Evolutionary conservation across 1,284 basidiomycete species (phyloP), one percentile per base, ranked within the genome.

Genomic region (Microbotryum scabiosae): DNA sequence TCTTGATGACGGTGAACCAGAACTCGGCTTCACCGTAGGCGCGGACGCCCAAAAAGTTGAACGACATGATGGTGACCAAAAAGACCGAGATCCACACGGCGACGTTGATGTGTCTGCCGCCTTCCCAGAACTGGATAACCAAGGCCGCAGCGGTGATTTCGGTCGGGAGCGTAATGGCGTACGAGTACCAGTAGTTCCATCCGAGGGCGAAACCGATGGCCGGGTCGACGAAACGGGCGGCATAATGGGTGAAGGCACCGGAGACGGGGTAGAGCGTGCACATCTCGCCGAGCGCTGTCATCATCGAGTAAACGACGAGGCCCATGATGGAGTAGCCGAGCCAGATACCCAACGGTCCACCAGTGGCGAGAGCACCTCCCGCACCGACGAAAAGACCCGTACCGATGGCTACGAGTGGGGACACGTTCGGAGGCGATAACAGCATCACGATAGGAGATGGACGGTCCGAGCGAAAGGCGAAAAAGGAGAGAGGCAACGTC

Each of bases 241-340:
- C 36, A 12, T 41, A 41, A 41, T 41, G 36, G 36, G 36, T 41
- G 36, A 41, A 73, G 10, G 64, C 61, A 20, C 66, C 66, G 5
- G 53, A 53, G 21, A 68, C 65, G 5, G 63, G 61, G 62, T 55
- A 63, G 48, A 63, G 56, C 9, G 67, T 62, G 21, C 64, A 66
- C 76, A 80, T 78, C 66, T 78, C 75, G 20, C 77, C 77, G 10
- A 79, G 70, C 1, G 72, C 63, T 44, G 60, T 62, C 68, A 68
- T 68, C 68, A 69, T 66, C 3, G 57, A 48, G 55, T 57, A 67
- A 28, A 69, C 67, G 52, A 68, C 59, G 9, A 32, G 9, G 9
- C 56, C 64, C 57, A 69, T 68, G 52, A 69, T 68, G 8, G 53
- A 36, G 57, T 69, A 69, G 16, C 68, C 73, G 10, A 70, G 59